phyloP scores from a whole-genome alignment of 2,329 filamentous ascomycete genomes.

The Aspergillus spinulosporus region DNA sequence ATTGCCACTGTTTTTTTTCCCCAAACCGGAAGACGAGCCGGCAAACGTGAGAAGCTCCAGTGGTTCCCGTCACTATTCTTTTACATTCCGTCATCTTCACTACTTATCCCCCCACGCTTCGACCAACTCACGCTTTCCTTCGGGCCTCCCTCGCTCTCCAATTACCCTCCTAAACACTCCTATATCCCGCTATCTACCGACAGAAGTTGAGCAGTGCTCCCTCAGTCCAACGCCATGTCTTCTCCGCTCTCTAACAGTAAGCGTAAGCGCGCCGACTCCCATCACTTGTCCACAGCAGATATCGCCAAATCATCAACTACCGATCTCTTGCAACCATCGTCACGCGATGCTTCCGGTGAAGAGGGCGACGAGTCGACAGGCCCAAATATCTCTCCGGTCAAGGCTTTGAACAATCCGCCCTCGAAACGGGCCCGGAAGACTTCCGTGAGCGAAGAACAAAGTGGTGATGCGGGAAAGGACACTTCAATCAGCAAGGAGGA shows the following conservation, averaged over 20 bases:
- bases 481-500: slow-evolving; percentile 52
- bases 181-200: slow-evolving; percentile 8
- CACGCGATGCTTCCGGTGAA: slow-evolving; percentile 79
- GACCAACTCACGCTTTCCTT: not conserved
- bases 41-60: slow-evolving; percentile 10
- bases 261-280: slow-evolving; percentile 69
- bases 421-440: slow-evolving; percentile 73
- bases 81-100: slow-evolving; percentile 17
- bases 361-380: slow-evolving; percentile 73
- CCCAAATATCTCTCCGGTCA: slow-evolving; percentile 39
- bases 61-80: slow-evolving; percentile 15
- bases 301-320: slow-evolving; percentile 54
- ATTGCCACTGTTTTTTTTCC: not conserved
- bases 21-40: slow-evolving; percentile 6
- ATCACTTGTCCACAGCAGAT: slow-evolving; percentile 44
- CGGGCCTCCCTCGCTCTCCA: slow-evolving; percentile 8
- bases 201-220: slow-evolving; percentile 29
- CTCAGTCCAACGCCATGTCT: slow-evolving; percentile 53
- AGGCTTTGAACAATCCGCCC: slow-evolving; percentile 59
- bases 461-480: slow-evolving; percentile 31
- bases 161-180: not conserved
- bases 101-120: slow-evolving; percentile 7
- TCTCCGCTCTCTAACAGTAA: slow-evolving; percentile 64
- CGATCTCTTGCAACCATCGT: slow-evolving; percentile 69
- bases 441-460: slow-evolving; percentile 28